Evolutionary conservation across 805 yeast species (phyloP).

Genomic region (Lachancea fermentati): DNA sequence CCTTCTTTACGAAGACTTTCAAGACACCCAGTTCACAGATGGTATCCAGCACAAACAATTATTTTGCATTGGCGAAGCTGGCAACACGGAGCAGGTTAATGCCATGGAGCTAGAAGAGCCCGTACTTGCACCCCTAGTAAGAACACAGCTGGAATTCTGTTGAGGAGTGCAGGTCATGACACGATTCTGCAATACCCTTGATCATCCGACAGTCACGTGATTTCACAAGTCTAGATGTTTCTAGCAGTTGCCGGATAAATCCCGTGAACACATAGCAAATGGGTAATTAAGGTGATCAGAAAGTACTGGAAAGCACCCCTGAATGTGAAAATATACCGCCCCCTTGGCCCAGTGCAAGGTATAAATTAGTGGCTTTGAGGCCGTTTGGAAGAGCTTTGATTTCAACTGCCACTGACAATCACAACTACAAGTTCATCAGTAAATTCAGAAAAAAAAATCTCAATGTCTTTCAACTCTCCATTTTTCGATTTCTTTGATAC

Average conservation of each 20-base stretch:
- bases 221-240: background rate
- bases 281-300: background rate
- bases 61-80: background rate
- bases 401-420: background rate
- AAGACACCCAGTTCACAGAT: constrained; percentile 2
- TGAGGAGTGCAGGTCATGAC: background rate
- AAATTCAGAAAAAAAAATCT: background rate
- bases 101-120: background rate
- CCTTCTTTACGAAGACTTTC: constrained; percentile 21
- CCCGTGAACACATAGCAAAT: background rate
- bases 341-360: background rate
- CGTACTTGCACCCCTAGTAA: background rate
- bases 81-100: background rate
- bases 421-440: background rate
- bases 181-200: background rate
- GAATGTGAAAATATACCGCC: background rate
- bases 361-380: background rate
- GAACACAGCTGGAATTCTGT: constrained; percentile 11
- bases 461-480: constrained; percentile 37
- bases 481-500: constrained; percentile 40
- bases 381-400: background rate
- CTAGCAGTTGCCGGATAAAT: background rate
- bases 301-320: background rate
- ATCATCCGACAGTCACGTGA: background rate
- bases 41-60: background rate